Conservation (phyloP, 352 stramenopile species). For the Phytophthora sp. region DNA sequence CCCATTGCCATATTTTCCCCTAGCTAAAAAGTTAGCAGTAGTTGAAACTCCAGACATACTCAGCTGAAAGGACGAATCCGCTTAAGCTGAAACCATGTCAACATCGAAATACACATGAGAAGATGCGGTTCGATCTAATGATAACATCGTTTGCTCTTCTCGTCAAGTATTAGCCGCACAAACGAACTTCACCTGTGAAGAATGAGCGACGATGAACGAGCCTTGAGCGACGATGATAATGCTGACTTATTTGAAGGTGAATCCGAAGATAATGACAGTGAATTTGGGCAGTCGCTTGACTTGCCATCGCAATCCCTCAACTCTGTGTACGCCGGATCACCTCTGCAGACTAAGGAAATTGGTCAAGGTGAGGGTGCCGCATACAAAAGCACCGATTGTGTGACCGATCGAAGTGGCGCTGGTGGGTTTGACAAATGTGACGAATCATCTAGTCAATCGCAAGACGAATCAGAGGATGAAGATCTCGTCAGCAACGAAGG, state of each 20-base stretch:
- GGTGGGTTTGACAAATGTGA: not conserved
- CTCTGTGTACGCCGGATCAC: slow-evolving; percentile 1
- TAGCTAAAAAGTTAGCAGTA: too few species aligned
- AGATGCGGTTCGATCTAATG: too few species aligned
- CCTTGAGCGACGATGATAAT: slow-evolving; percentile 20
- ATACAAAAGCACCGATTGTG: not conserved
- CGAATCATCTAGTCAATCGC: not conserved
- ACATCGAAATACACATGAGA: slow-evolving; percentile 4
- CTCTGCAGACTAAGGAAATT: not conserved
- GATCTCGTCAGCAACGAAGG: not conserved
- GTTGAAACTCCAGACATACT: too few species aligned
- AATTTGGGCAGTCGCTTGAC: slow-evolving; percentile 22
- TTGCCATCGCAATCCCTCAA: slow-evolving; percentile 17
- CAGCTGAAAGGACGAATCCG: too few species aligned
- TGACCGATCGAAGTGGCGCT: not conserved
- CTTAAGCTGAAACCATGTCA: not conserved
- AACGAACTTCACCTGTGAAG: not conserved
- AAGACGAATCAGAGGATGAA: not conserved
- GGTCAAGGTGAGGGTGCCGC: not conserved
- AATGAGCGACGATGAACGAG: slow-evolving; percentile 23
- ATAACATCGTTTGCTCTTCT: too few species aligned
- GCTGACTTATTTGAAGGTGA: slow-evolving; percentile 27
- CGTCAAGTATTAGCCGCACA: not conserved
- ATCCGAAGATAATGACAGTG: slow-evolving; percentile 14
- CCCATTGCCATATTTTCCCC: too few species aligned